A percentile compares a stretch with the other conserved stretches of the same genome.
Evolutionary conservation across 2,329 filamentous ascomycete genomes (phyloP).

Genomic region (Pestalotiopsis sp.): DNA sequence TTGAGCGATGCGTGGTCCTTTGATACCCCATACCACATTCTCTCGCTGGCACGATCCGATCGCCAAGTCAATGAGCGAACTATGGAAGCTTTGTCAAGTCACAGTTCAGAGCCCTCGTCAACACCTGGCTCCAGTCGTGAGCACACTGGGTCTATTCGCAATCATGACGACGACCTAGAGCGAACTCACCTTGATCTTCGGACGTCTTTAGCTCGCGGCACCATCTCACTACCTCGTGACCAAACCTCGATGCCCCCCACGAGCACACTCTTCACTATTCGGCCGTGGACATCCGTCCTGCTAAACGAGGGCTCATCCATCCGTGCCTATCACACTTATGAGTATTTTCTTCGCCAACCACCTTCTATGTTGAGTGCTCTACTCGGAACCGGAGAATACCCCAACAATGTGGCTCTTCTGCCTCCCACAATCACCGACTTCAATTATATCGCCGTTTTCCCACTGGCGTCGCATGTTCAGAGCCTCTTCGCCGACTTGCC

Average conservation of each 20-base stretch:
- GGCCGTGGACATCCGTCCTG: constrained; percentile 65
- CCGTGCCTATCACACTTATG: constrained; percentile 71
- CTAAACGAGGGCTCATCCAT: constrained; percentile 79
- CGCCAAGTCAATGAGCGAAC: constrained; percentile 14
- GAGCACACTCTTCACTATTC: constrained; percentile 56
- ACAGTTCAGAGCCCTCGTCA: neutral
- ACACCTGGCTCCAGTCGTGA: neutral
- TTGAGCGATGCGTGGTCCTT: constrained; percentile 66
- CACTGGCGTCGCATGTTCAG: constrained; percentile 63
- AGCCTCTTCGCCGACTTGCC: constrained; percentile 51
- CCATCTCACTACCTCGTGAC: constrained; percentile 6
- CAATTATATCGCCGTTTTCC: constrained; percentile 69
- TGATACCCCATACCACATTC: constrained; percentile 62
- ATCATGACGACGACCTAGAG: neutral
- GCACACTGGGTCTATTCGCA: neutral
- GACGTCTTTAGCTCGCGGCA: neutral
- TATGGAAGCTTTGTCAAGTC: neutral
- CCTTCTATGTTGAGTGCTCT: constrained; percentile 63
- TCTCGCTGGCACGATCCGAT: constrained; percentile 47
- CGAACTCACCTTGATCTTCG: neutral
- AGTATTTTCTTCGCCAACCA: constrained; percentile 68
- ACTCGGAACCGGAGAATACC: constrained; percentile 43
- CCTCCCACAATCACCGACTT: constrained; percentile 49
- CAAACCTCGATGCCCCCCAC: constrained; percentile 18
- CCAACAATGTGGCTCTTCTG: constrained; percentile 40